phyloP scores from a whole-genome alignment of 176 grass and related monocot species.

The Lolium multiflorum region DNA sequence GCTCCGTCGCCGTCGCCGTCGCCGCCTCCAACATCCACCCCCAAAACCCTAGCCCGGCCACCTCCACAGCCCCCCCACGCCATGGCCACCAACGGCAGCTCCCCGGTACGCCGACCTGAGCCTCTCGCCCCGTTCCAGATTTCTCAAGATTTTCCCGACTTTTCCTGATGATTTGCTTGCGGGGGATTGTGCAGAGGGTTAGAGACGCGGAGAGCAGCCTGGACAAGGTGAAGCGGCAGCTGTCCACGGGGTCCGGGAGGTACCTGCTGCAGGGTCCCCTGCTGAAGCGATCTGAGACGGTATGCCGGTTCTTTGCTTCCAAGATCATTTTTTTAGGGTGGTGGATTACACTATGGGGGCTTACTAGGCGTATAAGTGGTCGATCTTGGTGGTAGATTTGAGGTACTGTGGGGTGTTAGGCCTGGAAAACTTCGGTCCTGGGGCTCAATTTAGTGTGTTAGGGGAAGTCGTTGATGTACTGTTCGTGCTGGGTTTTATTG shows the following conservation, averaged over 20 bases:
- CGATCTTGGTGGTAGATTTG: constrained; percentile 27
- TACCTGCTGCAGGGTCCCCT: constrained; percentile 90
- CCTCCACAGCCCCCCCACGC: background rate
- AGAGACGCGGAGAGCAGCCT: constrained; percentile 70
- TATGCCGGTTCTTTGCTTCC: constrained; percentile 32
- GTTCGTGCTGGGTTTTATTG: background rate
- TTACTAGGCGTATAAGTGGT: background rate
- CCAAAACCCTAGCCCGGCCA: constrained; percentile 38
- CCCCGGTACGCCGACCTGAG: constrained; percentile 51
- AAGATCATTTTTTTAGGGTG: background rate
- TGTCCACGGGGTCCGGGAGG: constrained; percentile 78
- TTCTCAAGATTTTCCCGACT: background rate
- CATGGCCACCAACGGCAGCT: constrained; percentile 77
- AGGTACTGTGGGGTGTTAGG: background rate
- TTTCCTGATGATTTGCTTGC: background rate
- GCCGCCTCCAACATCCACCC: background rate
- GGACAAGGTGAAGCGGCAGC: constrained; percentile 97
- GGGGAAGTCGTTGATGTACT: background rate
- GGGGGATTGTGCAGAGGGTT: constrained; percentile 43
- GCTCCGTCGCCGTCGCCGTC: background rate
- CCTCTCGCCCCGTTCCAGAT: background rate
- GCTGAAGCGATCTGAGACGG: constrained; percentile 99
- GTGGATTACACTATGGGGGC: background rate
- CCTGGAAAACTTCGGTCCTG: background rate
- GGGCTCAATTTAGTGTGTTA: constrained; percentile 16